phyloP scores from a whole-genome alignment of 2,329 filamentous ascomycete species.

The Clonostachys sp. region DNA sequence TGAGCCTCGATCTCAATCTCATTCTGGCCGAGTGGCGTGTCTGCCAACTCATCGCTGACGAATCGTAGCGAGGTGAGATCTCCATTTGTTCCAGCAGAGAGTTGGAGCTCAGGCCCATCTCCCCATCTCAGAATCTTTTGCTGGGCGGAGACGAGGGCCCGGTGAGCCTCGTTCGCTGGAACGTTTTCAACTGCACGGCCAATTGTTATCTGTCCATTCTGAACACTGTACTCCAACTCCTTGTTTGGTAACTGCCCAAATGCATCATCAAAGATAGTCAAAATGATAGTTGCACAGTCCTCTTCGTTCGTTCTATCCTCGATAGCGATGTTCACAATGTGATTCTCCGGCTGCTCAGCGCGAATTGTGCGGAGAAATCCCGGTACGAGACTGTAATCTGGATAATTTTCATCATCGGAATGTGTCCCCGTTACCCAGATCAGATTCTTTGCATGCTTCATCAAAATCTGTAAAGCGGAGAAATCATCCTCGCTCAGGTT shows the following conservation, averaged over 20 bases:
- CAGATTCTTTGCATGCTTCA: not conserved
- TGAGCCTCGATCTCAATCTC: slow-evolving; percentile 20
- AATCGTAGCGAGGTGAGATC: slow-evolving; percentile 15
- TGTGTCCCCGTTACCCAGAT: not conserved
- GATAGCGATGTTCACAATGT: not conserved
- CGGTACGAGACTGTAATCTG: not conserved
- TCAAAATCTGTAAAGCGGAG: not conserved
- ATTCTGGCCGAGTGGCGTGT: slow-evolving; percentile 23
- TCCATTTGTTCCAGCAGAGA: slow-evolving; percentile 4
- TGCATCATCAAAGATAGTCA: not conserved
- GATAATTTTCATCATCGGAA: not conserved
- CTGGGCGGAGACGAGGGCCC: not conserved
- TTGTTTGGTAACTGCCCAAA: not conserved
- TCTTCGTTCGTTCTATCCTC: not conserved
- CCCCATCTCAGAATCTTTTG: not conserved
- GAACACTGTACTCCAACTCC: slow-evolving; percentile 9
- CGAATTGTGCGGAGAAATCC: slow-evolving; percentile 1
- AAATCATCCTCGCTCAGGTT: not conserved
- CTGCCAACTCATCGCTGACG: not conserved
- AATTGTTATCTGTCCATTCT: slow-evolving; percentile 3
- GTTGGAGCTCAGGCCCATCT: not conserved
- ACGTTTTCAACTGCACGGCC: slow-evolving; percentile 1
- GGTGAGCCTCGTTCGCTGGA: not conserved
- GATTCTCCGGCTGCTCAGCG: not conserved
- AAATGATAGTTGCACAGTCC: not conserved